phyloP scores from a whole-genome alignment of 2,329 filamentous ascomycete genomes.

The Epichloe aotearoae region DNA sequence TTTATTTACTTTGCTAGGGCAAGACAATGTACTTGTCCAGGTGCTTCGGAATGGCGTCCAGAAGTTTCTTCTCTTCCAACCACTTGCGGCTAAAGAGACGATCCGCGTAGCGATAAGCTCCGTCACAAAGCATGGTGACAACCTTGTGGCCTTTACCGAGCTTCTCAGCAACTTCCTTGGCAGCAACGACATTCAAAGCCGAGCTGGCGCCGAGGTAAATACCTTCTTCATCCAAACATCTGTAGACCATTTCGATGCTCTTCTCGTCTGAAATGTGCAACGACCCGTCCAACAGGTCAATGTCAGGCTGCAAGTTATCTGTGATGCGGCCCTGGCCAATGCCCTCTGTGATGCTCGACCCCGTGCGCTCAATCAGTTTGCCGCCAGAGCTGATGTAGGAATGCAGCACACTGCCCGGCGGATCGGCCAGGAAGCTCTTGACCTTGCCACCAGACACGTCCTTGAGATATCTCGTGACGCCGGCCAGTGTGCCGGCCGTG shows the following conservation, averaged over 20 bases:
- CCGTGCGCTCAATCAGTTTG: slow-evolving; percentile 65
- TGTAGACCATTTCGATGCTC: slow-evolving; percentile 95
- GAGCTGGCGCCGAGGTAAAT: slow-evolving; percentile 91
- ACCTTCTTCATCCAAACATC: slow-evolving; percentile 90
- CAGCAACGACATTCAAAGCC: slow-evolving; percentile 87
- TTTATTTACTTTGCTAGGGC: slow-evolving; percentile 34
- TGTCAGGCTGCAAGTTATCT: slow-evolving; percentile 81
- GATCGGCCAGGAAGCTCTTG: slow-evolving; percentile 83
- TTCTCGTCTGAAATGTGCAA: slow-evolving; percentile 81
- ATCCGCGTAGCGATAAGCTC: slow-evolving; percentile 95
- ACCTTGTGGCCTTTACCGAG: slow-evolving; percentile 81
- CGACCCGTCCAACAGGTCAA: slow-evolving; percentile 73
- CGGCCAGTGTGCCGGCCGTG: slow-evolving; percentile 83
- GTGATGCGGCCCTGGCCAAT: slow-evolving; percentile 95
- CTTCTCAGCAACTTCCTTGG: slow-evolving; percentile 84
- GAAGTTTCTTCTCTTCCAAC: slow-evolving; percentile 73
- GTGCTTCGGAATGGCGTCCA: slow-evolving; percentile 69
- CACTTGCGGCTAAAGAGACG: slow-evolving; percentile 84
- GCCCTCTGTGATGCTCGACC: slow-evolving; percentile 89
- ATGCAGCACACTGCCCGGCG: slow-evolving; percentile 84
- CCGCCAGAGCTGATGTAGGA: slow-evolving; percentile 81
- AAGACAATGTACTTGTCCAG: slow-evolving; percentile 91
- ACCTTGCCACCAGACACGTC: slow-evolving; percentile 64
- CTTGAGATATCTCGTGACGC: slow-evolving; percentile 80
- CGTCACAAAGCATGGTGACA: slow-evolving; percentile 88